Evolutionary conservation across 495 filamentous ascomycete genomes (phyloP).

Genomic region (Aspergillus sclerotiicarbonarius): DNA sequence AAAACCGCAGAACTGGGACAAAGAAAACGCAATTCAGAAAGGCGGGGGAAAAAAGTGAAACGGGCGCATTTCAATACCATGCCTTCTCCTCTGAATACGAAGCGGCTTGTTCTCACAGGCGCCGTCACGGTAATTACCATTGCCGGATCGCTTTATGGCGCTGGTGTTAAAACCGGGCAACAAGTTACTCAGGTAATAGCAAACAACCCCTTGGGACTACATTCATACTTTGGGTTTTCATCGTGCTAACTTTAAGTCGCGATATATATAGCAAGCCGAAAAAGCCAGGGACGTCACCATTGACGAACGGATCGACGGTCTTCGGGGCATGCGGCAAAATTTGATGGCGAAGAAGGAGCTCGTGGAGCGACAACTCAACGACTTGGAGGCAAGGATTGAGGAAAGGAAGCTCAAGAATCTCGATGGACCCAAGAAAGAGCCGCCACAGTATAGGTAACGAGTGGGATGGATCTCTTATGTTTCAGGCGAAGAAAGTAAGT

Average conservation of each 20-base stretch:
- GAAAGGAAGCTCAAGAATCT: slow-evolving; percentile 35
- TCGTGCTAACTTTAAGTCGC: not conserved
- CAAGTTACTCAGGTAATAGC: slow-evolving; percentile 42
- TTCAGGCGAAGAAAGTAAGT: not conserved
- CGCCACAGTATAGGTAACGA: slow-evolving; percentile 13
- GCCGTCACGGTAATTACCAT: slow-evolving; percentile 50
- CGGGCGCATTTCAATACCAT: slow-evolving; percentile 8
- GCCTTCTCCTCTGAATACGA: slow-evolving; percentile 29
- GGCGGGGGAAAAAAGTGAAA: no score
- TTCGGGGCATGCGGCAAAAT: slow-evolving; percentile 47
- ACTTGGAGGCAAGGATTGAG: slow-evolving; percentile 46
- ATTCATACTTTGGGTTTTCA: no score
- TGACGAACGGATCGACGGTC: slow-evolving; percentile 50
- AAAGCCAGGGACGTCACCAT: slow-evolving; percentile 48
- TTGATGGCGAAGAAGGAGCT: slow-evolving; percentile 50
- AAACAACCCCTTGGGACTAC: no score
- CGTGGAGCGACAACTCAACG: slow-evolving; percentile 56
- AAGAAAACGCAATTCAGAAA: not conserved
- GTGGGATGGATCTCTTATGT: no score
- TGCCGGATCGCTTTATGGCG: slow-evolving; percentile 53
- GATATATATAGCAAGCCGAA: slow-evolving; percentile 31
- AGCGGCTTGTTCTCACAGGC: slow-evolving; percentile 43
- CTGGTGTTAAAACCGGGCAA: slow-evolving; percentile 48
- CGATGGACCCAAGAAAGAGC: slow-evolving; percentile 20
- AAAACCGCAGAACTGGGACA: not conserved